Evolutionary conservation across 495 filamentous ascomycete species (phyloP).

Genomic region (Parmelia sp.): DNA sequence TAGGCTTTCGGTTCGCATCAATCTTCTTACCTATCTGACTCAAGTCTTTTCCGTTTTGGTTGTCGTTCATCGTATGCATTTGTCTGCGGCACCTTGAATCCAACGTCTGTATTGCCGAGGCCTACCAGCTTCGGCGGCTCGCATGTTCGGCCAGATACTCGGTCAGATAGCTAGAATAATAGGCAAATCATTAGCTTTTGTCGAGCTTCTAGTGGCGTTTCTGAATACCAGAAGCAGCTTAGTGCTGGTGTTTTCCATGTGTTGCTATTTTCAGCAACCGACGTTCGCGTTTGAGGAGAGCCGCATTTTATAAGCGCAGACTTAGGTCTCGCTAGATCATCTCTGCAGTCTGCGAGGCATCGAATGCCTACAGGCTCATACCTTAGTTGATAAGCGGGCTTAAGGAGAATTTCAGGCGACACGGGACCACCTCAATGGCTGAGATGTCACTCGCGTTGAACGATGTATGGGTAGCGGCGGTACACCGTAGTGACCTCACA

Average conservation of each 20-base stretch:
- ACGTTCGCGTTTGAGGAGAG: not conserved
- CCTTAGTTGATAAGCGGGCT: not conserved
- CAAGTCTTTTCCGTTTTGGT: not conserved
- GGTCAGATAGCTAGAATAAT: not conserved
- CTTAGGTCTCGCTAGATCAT: not conserved
- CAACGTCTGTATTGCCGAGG: not conserved
- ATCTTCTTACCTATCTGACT: not conserved
- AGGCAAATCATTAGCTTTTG: not conserved
- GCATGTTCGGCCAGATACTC: not conserved
- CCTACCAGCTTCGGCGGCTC: not conserved
- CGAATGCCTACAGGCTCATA: too few species aligned
- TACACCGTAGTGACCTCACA: not conserved
- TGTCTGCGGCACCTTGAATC: not conserved
- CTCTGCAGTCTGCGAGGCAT: not conserved
- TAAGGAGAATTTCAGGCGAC: not conserved
- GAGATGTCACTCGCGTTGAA: not conserved
- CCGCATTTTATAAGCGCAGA: not conserved
- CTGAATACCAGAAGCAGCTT: not conserved
- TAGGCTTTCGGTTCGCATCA: slow-evolving; percentile 3
- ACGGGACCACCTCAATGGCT: not conserved
- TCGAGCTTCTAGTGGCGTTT: not conserved
- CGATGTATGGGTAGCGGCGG: not conserved
- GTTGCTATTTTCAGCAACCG: not conserved
- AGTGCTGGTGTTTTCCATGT: not conserved
- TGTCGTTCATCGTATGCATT: not conserved